Evolutionary conservation across 495 filamentous ascomycete species (phyloP), one percentile per base, ranked within the genome.

Genomic region (Diplogelasinospora grovesii): DNA sequence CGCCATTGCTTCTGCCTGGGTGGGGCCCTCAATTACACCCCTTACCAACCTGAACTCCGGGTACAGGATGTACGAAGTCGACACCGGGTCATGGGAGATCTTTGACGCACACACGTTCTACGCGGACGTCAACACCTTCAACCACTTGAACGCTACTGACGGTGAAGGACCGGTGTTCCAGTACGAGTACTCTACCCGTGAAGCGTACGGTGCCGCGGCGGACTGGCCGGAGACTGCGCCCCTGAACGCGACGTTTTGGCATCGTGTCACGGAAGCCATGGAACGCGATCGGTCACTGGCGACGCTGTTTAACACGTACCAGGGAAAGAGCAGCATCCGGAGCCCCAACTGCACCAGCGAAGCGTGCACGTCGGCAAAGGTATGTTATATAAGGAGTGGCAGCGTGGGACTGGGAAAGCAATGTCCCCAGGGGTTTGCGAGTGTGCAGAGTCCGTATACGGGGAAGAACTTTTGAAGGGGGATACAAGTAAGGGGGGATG

Each of bases 321-420:
- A 80, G 50, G 77, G 77, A 3, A 75, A 73, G 49, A 54, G 45
- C 39, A 75, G 70, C 33, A 56, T 71, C 3, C 57, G 57, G 49
- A 73, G 64, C 11, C 74, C 74, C 0, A 65, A 65, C 15, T 81
- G 77, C 41, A 68, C 64, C 10, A 76, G 55, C 26, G 49, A 41
- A 1, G 69, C 53, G 10, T 81, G 77, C 47, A 62, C 64, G 14
- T 38, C 48, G 29, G 73, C 75, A 2, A 79, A 78, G 61, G 59
- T 81, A 13, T 81, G 77, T 38, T 79, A 80, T 45, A 79, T 79
- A 60, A 54, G 75, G 6, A 73, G 67, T 59, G 76, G 74, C 1
- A 75, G 71, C 53, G 63, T 57, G 18, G 66, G 70, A 3, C 46
- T 79, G 43, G 75, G 74, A 1, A 56, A 49, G 36, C 43, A 54